Percentiles rank a stretch among this genome's conserved stretches.
Conservation (phyloP, 176 grass and related monocot species). For the Juncus effusus region DNA sequence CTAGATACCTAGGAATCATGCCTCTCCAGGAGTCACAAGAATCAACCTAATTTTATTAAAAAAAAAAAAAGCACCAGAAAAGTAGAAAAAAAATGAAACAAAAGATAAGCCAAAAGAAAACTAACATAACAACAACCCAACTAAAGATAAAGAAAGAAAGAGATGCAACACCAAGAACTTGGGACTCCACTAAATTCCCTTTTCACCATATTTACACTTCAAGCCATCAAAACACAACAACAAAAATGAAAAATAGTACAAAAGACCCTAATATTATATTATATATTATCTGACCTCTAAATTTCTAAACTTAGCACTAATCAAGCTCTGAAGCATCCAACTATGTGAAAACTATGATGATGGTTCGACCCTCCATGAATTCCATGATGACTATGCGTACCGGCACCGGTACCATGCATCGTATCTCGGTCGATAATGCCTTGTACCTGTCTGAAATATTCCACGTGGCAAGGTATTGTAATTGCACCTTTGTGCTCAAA, state of each 20-base stretch:
- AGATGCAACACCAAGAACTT: too few relatives aligned
- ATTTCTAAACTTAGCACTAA: neutral
- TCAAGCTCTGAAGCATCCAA: conserved; percentile 66
- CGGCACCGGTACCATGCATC: neutral
- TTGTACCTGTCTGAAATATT: conserved; percentile 72
- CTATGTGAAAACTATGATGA: conserved; percentile 55
- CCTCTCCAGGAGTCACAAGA: neutral
- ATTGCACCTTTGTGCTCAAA: conserved; percentile 85
- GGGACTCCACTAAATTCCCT: neutral
- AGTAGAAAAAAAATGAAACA: neutral
- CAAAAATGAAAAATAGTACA: neutral
- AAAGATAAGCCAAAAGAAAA: too few relatives aligned
- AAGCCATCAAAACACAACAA: conserved; percentile 2
- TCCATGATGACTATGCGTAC: neutral
- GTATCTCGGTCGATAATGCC: conserved; percentile 53
- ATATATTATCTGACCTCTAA: neutral
- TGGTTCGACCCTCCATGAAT: conserved; percentile 18
- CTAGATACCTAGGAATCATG: conserved; percentile 6
- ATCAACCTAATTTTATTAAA: neutral
- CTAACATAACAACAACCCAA: too few relatives aligned
- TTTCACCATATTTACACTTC: conserved; percentile 20
- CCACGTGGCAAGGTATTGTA: conserved; percentile 87
- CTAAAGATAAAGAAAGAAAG: too few relatives aligned
- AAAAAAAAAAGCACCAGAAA: neutral
- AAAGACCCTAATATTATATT: conserved; percentile 11